These are phyloP conservation scores for Oenanthe sinensis DNA, from an alignment of 129 eudicot genomes.

Conservation along the genomic window DNA sequence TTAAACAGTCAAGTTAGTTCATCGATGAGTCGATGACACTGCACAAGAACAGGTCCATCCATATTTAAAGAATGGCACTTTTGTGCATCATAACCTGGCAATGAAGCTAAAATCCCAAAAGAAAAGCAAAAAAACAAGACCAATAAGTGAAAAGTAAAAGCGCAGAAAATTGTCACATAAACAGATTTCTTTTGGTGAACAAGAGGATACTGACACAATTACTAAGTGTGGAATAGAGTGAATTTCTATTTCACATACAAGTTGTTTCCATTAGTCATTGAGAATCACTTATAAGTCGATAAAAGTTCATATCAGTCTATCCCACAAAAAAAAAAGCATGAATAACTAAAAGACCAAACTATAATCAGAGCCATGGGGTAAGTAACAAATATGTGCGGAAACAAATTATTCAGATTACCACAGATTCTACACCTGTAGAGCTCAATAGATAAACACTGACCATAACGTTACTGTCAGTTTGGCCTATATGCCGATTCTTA, in stretches of 20 bases:
- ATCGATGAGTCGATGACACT: background rate
- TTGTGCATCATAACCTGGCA: background rate
- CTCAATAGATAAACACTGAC: too few species aligned
- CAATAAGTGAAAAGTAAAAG: too few species aligned
- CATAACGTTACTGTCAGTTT: too few species aligned
- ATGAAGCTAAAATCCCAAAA: background rate
- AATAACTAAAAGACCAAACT: background rate
- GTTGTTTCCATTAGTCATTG: background rate
- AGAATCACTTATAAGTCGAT: background rate
- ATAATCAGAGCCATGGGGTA: background rate
- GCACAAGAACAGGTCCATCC: background rate
- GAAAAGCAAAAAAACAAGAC: too few species aligned
- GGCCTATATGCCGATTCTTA: too few species aligned
- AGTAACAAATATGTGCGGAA: background rate
- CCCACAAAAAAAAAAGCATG: background rate
- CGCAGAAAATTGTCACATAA: background rate
- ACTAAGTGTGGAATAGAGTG: background rate
- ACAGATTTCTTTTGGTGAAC: background rate
- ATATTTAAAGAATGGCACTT: background rate
- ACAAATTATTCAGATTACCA: background rate
- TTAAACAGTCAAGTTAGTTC: background rate
- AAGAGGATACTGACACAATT: background rate
- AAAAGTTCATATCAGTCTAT: background rate
- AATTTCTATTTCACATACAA: background rate
- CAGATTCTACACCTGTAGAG: background rate